These are phyloP conservation scores for Rhynchospora breviuscula DNA, from an alignment of 176 grass and related monocot species.

Conservation along the genomic window DNA sequence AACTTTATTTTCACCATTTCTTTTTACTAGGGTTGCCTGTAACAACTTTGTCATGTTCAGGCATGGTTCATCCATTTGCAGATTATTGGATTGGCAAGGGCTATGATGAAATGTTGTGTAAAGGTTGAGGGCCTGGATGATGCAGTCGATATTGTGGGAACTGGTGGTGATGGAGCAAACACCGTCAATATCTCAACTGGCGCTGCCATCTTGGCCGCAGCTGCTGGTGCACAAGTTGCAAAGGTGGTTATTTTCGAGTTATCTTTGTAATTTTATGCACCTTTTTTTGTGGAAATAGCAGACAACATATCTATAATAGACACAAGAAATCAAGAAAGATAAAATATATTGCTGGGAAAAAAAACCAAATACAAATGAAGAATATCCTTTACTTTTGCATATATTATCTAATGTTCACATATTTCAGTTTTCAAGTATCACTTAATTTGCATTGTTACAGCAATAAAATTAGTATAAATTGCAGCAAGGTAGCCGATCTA, in stretches of 20 bases:
- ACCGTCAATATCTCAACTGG: conserved; percentile 96
- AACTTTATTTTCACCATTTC: too few species aligned
- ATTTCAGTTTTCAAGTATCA: background rate
- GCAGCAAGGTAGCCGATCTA: conserved; percentile 93
- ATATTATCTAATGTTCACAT: background rate
- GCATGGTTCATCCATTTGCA: too few species aligned
- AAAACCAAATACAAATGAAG: background rate
- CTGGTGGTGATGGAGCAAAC: conserved; percentile 81
- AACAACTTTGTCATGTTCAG: too few species aligned
- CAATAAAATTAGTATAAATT: background rate
- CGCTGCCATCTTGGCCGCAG: conserved; percentile 71
- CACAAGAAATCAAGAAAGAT: conserved; percentile 5
- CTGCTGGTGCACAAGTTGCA: conserved; percentile 74
- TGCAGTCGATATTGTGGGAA: conserved; percentile 84
- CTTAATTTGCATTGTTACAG: background rate
- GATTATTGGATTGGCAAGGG: conserved; percentile 80
- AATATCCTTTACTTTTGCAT: background rate
- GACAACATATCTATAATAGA: background rate
- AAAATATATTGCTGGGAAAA: background rate
- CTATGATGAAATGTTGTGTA: conserved; percentile 66
- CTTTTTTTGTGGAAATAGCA: too few species aligned
- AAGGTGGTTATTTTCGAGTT: conserved; percentile 29
- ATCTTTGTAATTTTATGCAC: too few species aligned
- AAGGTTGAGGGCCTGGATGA: conserved; percentile 57
- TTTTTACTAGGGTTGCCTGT: too few species aligned